Evolutionary conservation across 352 stramenopile species (phyloP).

Genomic region (Discostella stelligera): DNA sequence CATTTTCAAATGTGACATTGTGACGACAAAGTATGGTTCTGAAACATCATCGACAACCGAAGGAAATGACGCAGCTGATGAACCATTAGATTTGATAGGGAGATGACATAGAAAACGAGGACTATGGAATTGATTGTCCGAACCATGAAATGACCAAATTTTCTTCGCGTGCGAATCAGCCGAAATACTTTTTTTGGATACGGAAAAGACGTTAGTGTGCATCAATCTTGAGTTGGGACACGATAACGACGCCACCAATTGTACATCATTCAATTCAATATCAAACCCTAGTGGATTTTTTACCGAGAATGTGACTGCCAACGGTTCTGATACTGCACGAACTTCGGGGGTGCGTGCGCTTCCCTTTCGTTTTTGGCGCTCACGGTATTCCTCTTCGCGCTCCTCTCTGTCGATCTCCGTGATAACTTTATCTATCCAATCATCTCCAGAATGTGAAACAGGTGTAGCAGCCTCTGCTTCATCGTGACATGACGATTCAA

Average conservation of each 20-base stretch:
- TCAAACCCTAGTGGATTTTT: slow-evolving; percentile 73
- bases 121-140: slow-evolving; percentile 54
- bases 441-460: slow-evolving; percentile 56
- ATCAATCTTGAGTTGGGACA: slow-evolving; percentile 35
- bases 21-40: slow-evolving; percentile 77
- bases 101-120: slow-evolving; percentile 64
- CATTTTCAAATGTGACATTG: slow-evolving; percentile 59
- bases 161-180: slow-evolving; percentile 11
- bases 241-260: slow-evolving; percentile 73
- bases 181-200: slow-evolving; percentile 36
- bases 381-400: slow-evolving; percentile 50
- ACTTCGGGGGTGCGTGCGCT: slow-evolving; percentile 43
- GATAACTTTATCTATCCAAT: slow-evolving; percentile 62
- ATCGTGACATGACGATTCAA: slow-evolving; percentile 28
- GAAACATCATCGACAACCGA: slow-evolving; percentile 24
- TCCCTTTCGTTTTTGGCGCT: slow-evolving; percentile 59
- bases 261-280: slow-evolving; percentile 71
- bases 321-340: slow-evolving; percentile 65
- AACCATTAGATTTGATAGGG: slow-evolving; percentile 12
- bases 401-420: slow-evolving; percentile 77
- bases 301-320: slow-evolving; percentile 65
- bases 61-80: slow-evolving; percentile 24
- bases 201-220: slow-evolving; percentile 73
- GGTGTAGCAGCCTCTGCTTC: slow-evolving; percentile 34
- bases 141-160: slow-evolving; percentile 71